Percentiles rank a stretch among this genome's conserved stretches.
phyloP scores from a whole-genome alignment of 352 stramenopile species.

The Pythium sp. region DNA sequence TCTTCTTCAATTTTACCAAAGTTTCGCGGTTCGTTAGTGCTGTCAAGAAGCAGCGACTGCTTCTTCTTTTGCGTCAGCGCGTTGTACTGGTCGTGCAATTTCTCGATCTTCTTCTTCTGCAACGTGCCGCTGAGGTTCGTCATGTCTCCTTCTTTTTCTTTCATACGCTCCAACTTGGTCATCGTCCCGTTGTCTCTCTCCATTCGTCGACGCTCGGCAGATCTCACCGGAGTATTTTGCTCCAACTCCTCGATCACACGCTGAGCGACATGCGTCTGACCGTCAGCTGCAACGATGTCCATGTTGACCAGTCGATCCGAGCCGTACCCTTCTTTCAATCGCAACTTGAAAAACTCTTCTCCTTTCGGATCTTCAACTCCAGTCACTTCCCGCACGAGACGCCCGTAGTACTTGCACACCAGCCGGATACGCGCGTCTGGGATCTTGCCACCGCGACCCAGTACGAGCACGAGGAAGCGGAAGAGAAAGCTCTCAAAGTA shows the following conservation, averaged over 20 bases:
- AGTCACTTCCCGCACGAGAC: slow-evolving; percentile 88
- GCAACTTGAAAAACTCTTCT: slow-evolving; percentile 87
- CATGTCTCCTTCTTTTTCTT: slow-evolving; percentile 75
- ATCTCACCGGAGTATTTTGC: slow-evolving; percentile 36
- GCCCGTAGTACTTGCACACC: slow-evolving; percentile 91
- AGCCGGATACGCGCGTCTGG: slow-evolving; percentile 93
- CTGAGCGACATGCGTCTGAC: slow-evolving; percentile 63
- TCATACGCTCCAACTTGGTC: slow-evolving; percentile 50
- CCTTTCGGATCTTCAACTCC: slow-evolving; percentile 90
- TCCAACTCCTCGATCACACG: slow-evolving; percentile 71
- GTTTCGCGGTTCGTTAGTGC: slow-evolving; percentile 31
- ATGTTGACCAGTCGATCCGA: slow-evolving; percentile 57
- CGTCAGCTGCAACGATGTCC: slow-evolving; percentile 41
- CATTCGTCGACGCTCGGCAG: slow-evolving; percentile 34
- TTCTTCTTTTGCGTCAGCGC: slow-evolving; percentile 78
- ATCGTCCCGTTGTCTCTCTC: slow-evolving; percentile 35
- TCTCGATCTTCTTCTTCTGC: slow-evolving; percentile 86
- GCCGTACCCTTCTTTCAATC: slow-evolving; percentile 80
- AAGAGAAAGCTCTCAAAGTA: slow-evolving; percentile 91
- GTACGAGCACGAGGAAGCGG: slow-evolving; percentile 83
- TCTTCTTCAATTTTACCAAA: slow-evolving; percentile 24
- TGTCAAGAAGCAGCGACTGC: slow-evolving; percentile 61
- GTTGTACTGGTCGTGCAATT: slow-evolving; percentile 79
- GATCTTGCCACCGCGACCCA: slow-evolving; percentile 75
- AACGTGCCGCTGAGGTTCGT: slow-evolving; percentile 57